These are phyloP conservation scores for Primulina huaijiensis DNA, from an alignment of 257 asterid genomes.

Conservation along the genomic window DNA sequence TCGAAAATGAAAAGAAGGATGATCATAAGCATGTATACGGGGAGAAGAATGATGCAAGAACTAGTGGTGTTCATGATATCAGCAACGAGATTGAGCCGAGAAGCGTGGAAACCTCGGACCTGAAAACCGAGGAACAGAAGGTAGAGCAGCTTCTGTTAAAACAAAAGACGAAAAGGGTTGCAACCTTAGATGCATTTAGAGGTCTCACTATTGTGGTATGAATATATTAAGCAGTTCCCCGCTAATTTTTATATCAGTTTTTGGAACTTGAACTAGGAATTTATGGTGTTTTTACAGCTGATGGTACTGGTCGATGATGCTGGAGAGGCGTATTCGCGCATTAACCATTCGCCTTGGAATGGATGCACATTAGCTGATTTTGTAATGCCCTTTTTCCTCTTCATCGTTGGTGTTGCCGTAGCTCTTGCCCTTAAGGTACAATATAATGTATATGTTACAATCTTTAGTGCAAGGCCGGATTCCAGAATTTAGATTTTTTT, in stretches of 20 bases:
- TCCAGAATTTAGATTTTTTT: too few relatives aligned
- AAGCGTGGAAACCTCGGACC: background rate
- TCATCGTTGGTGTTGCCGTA: conserved; percentile 87
- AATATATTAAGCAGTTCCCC: too few relatives aligned
- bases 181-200: conserved; percentile 79
- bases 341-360: conserved; percentile 94
- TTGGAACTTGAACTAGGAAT: background rate
- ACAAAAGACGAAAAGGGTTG: conserved; percentile 56
- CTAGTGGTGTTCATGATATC: conserved; percentile 4
- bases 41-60: conserved; percentile 19
- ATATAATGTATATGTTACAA: background rate
- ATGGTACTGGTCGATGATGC: conserved; percentile 91
- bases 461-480: background rate
- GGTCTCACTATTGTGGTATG: conserved; percentile 81
- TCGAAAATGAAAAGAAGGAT: conserved; percentile 8
- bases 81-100: conserved; percentile 12
- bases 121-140: conserved; percentile 9
- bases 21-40: background rate
- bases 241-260: background rate
- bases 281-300: conserved; percentile 34
- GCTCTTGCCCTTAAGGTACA: conserved; percentile 83
- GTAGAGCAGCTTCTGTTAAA: conserved; percentile 34
- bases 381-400: conserved; percentile 85
- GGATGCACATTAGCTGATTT: conserved; percentile 91
- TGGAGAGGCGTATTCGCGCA: conserved; percentile 61